Conservation (phyloP, 768 basidiomycete genomes). For the Lactarius deliciosus region DNA sequence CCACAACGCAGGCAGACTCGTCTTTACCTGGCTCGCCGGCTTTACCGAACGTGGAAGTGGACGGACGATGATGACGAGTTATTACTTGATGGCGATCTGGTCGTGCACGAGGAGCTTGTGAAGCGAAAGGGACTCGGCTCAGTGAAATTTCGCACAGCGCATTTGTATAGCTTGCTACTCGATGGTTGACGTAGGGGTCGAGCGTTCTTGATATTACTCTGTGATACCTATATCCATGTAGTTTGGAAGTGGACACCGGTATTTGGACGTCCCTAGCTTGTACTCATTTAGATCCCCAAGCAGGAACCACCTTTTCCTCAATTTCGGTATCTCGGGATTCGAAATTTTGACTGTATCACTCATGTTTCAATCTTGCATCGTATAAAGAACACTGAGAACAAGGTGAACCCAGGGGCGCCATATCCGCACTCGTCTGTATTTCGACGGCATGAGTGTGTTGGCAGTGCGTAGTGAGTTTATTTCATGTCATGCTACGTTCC, state of each 20-base stretch:
- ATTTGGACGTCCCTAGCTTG: neutral
- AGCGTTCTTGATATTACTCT: neutral
- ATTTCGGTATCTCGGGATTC: neutral
- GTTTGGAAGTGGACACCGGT: neutral
- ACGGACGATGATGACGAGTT: constrained; percentile 22
- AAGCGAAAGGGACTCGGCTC: constrained; percentile 20
- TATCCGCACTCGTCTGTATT: neutral
- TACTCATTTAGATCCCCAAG: neutral
- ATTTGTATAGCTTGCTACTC: constrained; percentile 19
- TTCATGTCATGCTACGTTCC: neutral
- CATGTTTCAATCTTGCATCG: neutral
- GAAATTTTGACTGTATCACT: neutral
- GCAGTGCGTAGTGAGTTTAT: neutral
- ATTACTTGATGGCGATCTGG: constrained; percentile 21
- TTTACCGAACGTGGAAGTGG: constrained; percentile 12
- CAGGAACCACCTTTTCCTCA: neutral
- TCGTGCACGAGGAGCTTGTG: constrained; percentile 14
- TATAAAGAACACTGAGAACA: neutral
- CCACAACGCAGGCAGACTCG: neutral
- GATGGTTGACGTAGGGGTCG: constrained; percentile 5
- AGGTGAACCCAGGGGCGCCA: neutral
- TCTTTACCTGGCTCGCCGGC: neutral
- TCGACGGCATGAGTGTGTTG: neutral
- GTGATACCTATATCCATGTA: neutral
- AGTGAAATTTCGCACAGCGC: constrained; percentile 23